Conservation (phyloP, 129 eudicot genomes). For the Kitagawia praeruptora region DNA sequence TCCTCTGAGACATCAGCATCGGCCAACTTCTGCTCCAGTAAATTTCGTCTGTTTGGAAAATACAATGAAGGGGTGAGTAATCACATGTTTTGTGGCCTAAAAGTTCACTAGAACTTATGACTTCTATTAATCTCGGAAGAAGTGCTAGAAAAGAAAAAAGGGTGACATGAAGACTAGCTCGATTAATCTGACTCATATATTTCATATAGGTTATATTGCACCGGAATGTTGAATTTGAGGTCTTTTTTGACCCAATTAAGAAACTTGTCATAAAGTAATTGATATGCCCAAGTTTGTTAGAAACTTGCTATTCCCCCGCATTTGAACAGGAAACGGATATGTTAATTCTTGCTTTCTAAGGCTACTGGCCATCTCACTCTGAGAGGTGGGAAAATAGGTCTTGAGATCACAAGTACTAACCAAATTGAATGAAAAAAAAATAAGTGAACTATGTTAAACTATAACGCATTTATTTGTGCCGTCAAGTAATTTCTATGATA, state of each 20-base stretch:
- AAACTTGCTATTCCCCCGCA: background rate
- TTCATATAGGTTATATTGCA: background rate
- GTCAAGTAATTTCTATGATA: background rate
- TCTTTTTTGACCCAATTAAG: background rate
- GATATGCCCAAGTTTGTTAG: background rate
- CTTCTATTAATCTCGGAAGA: background rate
- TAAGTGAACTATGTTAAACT: background rate
- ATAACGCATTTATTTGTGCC: background rate
- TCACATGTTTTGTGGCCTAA: background rate
- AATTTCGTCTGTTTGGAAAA: background rate
- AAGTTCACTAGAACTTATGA: background rate
- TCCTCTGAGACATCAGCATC: conserved; percentile 13
- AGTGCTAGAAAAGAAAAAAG: background rate
- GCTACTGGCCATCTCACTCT: background rate
- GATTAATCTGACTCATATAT: background rate
- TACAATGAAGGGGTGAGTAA: conserved; percentile 5
- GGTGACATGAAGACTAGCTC: background rate
- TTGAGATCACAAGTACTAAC: background rate
- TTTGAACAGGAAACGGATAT: background rate
- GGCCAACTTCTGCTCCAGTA: conserved; percentile 9
- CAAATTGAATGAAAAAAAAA: background rate
- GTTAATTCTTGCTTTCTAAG: background rate
- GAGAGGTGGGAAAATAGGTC: background rate
- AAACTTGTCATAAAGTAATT: background rate
- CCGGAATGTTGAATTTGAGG: background rate